Percentiles rank a stretch among this genome's conserved stretches.
These are phyloP conservation scores for Ceratocystis papillata DNA, from an alignment of 2,329 filamentous ascomycete genomes.

Conservation along the genomic window DNA sequence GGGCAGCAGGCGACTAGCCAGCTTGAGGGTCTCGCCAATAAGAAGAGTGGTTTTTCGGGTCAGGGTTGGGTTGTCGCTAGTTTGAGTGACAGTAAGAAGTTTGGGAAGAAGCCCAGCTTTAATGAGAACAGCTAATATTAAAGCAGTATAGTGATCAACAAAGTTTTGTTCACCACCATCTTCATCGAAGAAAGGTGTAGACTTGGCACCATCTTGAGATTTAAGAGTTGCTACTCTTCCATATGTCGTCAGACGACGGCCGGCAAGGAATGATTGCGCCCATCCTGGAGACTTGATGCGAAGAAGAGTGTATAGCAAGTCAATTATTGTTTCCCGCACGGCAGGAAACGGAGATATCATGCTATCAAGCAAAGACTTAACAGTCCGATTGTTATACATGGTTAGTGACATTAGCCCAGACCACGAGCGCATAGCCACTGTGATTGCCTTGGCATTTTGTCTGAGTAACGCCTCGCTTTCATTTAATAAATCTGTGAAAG, in stretches of 20 bases:
- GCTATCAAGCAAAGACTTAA: slow-evolving; percentile 64
- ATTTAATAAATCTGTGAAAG: slow-evolving; percentile 73
- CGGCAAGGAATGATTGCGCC: slow-evolving; percentile 91
- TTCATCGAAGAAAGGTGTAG: slow-evolving; percentile 45
- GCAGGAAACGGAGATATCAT: slow-evolving; percentile 47
- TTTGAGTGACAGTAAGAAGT: slow-evolving; percentile 54
- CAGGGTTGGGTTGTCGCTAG: slow-evolving; percentile 56
- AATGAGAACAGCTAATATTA: slow-evolving; percentile 76
- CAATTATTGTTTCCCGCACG: slow-evolving; percentile 67
- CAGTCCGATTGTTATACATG: slow-evolving; percentile 76
- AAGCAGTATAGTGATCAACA: slow-evolving; percentile 84
- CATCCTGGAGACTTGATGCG: slow-evolving; percentile 89
- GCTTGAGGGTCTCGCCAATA: slow-evolving; percentile 80
- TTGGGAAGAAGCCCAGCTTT: slow-evolving; percentile 61
- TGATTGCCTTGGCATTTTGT: slow-evolving; percentile 83
- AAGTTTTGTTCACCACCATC: slow-evolving; percentile 71
- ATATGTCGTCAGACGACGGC: slow-evolving; percentile 85
- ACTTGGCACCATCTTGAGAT: slow-evolving; percentile 41
- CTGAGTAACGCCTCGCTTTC: slow-evolving; percentile 56
- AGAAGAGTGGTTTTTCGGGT: slow-evolving; percentile 84
- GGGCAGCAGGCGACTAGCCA: slow-evolving; percentile 77
- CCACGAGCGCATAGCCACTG: slow-evolving; percentile 87
- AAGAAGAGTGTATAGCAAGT: slow-evolving; percentile 68
- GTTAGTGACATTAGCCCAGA: slow-evolving; percentile 78
- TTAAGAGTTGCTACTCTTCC: slow-evolving; percentile 84